Base-by-base conservation (phyloP, 495 filamentous ascomycete species). In the Penicillium macrosclerotiorum region DNA sequence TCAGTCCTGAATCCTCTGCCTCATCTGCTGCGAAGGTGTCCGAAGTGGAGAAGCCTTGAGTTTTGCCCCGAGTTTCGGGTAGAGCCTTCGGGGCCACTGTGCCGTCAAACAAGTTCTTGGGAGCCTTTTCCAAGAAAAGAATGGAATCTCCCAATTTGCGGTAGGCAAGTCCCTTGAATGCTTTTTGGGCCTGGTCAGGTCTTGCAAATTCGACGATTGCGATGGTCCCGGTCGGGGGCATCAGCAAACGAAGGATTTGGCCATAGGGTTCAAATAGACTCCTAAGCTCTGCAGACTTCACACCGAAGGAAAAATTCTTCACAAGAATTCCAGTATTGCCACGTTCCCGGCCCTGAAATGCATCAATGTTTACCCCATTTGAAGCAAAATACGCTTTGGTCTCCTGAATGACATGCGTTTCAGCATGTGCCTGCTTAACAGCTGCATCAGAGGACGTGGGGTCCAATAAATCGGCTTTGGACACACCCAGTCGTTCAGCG, bases 381-480 rank as follows among this genome's bases (percentile, higher is more conserved):
- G 82, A 73, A 18, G 77, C 71, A 57, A 99, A 95, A 66, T 91
- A 99, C 9, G 81, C 71, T 61, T 95, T 97, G 0, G 92, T 95
- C 62, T 97, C 94, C 71, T 95, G 88, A 49, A 99, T 96, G 38
- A 95, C 78, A 51, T 91, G 86, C 16, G 94, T 96, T 70, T 99
- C 93, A 27, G 94, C 93, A 63, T 95, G 87, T 29, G 93, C 93
- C 71, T 97, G 93, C 68, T 92, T 95, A 29, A 97, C 88, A 27
- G 89, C 92, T 41, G 91, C 90, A 63, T 94, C 88, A 30, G 92
- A 83, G 45, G 86, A 95, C 1, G 94, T 95, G 6, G 93, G 93
- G 65, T 99, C 90, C 29, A 99, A 72, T 18, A 99, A 63, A 44
- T 96, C 90, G 7, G 88, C 79, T 69, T 97, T 99, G 12, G 85